Percentiles rank a stretch among this genome's conserved stretches.
phyloP scores from a whole-genome alignment of 179 eudicot genomes.

The Drosera spatulata region DNA sequence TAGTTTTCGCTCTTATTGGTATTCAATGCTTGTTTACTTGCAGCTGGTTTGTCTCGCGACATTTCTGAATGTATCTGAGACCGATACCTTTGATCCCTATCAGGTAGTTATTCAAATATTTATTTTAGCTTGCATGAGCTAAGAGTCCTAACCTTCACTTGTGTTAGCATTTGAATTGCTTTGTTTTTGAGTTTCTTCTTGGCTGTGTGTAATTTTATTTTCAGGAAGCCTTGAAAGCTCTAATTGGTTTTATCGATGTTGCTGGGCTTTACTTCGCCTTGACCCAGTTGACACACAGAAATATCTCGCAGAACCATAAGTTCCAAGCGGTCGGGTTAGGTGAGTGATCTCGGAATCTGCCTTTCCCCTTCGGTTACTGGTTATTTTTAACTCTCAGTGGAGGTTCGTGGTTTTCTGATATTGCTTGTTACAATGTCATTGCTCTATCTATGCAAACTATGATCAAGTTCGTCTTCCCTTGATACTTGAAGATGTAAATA shows the following conservation, averaged over 20 bases:
- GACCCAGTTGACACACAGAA: slow-evolving; percentile 93
- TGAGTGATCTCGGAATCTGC: slow-evolving; percentile 20
- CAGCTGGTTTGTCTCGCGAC: slow-evolving; percentile 98
- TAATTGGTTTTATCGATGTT: slow-evolving; percentile 90
- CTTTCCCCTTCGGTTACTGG: neutral
- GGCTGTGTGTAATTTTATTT: slow-evolving; percentile 7
- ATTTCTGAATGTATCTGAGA: slow-evolving; percentile 82
- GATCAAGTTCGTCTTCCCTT: too few relatives aligned
- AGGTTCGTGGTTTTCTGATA: neutral
- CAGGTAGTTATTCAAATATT: slow-evolving; percentile 33
- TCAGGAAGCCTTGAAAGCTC: slow-evolving; percentile 85
- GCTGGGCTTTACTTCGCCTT: slow-evolving; percentile 97
- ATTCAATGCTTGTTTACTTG: slow-evolving; percentile 5
- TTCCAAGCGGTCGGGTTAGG: slow-evolving; percentile 99
- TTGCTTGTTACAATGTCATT: too few relatives aligned
- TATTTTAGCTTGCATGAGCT: too few relatives aligned
- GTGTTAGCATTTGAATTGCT: too few relatives aligned
- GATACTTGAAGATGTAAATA: too few relatives aligned
- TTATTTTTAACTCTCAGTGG: neutral
- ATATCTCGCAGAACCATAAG: slow-evolving; percentile 95
- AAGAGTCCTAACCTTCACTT: too few relatives aligned
- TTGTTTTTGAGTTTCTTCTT: too few relatives aligned
- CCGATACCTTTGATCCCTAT: slow-evolving; percentile 89
- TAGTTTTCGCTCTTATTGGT: neutral
- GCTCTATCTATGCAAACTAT: too few relatives aligned